A percentile compares a stretch with the other conserved stretches of the same genome.
Conservation (phyloP, 495 filamentous ascomycete genomes). For the Trichoderma virens region DNA sequence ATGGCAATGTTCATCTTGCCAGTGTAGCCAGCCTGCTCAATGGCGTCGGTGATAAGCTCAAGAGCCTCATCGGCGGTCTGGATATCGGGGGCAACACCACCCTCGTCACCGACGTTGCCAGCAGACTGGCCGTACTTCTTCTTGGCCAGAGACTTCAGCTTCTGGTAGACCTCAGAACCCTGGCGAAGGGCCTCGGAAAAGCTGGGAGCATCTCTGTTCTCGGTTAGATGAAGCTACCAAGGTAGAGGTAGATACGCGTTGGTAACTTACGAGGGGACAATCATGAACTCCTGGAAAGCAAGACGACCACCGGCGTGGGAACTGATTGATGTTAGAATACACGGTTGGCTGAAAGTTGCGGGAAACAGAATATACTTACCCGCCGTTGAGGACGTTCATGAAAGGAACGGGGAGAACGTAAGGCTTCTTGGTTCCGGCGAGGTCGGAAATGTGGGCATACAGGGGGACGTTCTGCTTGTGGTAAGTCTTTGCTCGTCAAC, state of each 20-base stretch:
- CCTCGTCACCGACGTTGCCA: constrained; percentile 98
- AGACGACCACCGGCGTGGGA: constrained; percentile 98
- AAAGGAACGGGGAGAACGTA: constrained; percentile 98
- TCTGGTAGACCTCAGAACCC: constrained; percentile 95
- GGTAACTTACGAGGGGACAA: constrained; percentile 73
- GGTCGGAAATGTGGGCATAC: constrained; percentile 96
- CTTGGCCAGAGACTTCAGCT: constrained; percentile 95
- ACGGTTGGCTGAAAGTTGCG: background rate
- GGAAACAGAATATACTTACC: constrained; percentile 31
- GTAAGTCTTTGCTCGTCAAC: constrained; percentile 9
- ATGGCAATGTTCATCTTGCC: constrained; percentile 95
- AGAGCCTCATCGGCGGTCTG: constrained; percentile 95
- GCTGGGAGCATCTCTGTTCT: constrained; percentile 54
- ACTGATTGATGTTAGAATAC: constrained; percentile 20
- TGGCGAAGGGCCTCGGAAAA: constrained; percentile 96
- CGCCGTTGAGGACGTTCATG: constrained; percentile 99
- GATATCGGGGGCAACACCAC: constrained; percentile 98
- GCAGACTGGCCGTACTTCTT: constrained; percentile 99
- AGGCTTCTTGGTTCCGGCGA: constrained; percentile 99
- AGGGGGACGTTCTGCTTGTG: constrained; percentile 67
- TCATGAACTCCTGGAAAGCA: constrained; percentile 99
- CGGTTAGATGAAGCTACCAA: constrained; percentile 15
- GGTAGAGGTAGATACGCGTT: background rate
- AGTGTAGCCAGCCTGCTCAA: constrained; percentile 90
- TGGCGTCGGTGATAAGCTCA: constrained; percentile 90